Percentiles rank a stretch among this genome's conserved stretches.
Conservation (phyloP, 2,329 filamentous ascomycete species). For the Westerdykella aurantiaca region DNA sequence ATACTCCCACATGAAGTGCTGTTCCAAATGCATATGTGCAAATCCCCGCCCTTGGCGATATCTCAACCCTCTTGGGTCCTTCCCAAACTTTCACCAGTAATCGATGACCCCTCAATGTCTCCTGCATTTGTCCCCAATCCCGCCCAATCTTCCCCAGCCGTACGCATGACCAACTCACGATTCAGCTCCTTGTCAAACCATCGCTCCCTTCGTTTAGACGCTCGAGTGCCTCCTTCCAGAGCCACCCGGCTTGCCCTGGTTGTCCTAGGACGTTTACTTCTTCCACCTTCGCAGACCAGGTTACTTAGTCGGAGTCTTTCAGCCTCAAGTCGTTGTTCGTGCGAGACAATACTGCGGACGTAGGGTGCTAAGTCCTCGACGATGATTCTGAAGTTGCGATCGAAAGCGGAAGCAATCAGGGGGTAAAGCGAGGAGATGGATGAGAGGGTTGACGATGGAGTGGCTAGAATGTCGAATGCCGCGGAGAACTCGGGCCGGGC, state of each 20-base stretch:
- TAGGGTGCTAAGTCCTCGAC: slow-evolving; percentile 79
- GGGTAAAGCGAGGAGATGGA: slow-evolving; percentile 33
- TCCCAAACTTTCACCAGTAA: slow-evolving; percentile 4
- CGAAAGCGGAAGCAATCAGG: slow-evolving; percentile 68
- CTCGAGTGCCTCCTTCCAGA: slow-evolving; percentile 66
- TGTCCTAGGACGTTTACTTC: slow-evolving; percentile 57
- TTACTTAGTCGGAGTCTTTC: slow-evolving; percentile 59
- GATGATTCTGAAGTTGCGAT: slow-evolving; percentile 62
- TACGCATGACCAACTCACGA: slow-evolving; percentile 58
- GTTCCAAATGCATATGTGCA: no score
- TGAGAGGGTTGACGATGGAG: slow-evolving; percentile 15
- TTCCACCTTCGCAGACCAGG: slow-evolving; percentile 56
- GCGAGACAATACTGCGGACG: slow-evolving; percentile 75
- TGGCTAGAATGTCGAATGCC: slow-evolving; percentile 50
- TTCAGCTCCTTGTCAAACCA: slow-evolving; percentile 65
- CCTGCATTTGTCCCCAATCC: slow-evolving; percentile 23
- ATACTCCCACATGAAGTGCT: no score
- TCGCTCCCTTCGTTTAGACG: slow-evolving; percentile 60
- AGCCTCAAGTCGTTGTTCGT: slow-evolving; percentile 65
- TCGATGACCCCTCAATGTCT: slow-evolving; percentile 3
- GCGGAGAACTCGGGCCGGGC: slow-evolving; percentile 39
- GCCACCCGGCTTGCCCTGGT: slow-evolving; percentile 72
- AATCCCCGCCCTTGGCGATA: no score
- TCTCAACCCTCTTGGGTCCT: not conserved
- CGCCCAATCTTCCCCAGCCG: slow-evolving; percentile 44